These are phyloP conservation scores for Cercospora sojina DNA, from an alignment of 2,329 filamentous ascomycete species.

Conservation along the genomic window DNA sequence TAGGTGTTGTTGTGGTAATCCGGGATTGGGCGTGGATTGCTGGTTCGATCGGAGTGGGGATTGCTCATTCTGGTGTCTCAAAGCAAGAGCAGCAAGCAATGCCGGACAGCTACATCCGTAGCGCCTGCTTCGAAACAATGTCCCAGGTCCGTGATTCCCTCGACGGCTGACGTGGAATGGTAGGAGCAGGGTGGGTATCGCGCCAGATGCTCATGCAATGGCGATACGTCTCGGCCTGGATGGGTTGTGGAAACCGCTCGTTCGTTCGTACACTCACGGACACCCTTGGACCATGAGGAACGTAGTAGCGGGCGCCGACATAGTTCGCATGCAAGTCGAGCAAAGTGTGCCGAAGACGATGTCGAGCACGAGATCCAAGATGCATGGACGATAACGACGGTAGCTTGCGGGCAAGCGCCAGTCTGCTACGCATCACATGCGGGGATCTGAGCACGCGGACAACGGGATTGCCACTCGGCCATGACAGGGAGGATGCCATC, in stretches of 20 bases:
- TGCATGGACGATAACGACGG: not conserved
- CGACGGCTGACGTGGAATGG: not conserved
- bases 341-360: not conserved
- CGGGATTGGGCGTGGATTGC: constrained; percentile 39
- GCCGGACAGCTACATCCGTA: constrained; percentile 3
- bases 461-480: constrained; percentile 4
- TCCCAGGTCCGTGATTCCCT: not conserved
- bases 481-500: not conserved
- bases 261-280: not conserved
- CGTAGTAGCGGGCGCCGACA: not conserved
- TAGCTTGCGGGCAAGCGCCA: constrained; percentile 2
- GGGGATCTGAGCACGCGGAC: constrained; percentile 3
- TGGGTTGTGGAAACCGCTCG: not conserved
- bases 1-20: constrained; percentile 34
- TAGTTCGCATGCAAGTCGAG: not conserved
- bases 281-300: not conserved
- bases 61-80: constrained; percentile 42
- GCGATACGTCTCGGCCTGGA: not conserved
- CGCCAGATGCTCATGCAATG: not conserved
- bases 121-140: not conserved
- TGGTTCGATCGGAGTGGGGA: constrained; percentile 40
- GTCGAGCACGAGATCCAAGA: not conserved
- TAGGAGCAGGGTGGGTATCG: not conserved
- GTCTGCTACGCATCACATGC: constrained; percentile 2
- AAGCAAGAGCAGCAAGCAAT: not conserved